Percentiles rank a stretch among this genome's conserved stretches.
Evolutionary conservation across 139 green algal species (phyloP).

Genomic region (Coelastrella sp.): DNA sequence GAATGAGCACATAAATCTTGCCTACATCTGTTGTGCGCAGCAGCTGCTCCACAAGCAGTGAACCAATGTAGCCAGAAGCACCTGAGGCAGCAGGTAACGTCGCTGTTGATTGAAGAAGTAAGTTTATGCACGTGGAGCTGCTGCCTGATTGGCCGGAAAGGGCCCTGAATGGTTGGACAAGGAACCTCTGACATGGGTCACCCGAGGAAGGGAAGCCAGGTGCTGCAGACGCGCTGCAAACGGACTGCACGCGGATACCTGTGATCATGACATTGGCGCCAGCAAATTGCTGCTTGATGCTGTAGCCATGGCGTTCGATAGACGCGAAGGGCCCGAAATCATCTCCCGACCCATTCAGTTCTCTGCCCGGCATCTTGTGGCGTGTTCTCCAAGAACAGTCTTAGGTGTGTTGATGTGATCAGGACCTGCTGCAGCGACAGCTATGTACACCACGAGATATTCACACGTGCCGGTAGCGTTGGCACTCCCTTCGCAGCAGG

Average conservation of each 20-base stretch:
- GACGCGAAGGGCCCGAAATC: neutral
- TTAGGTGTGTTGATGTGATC: no score
- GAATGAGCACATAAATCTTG: conserved; percentile 43
- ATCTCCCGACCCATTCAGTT: neutral
- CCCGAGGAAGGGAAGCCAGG: neutral
- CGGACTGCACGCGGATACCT: neutral
- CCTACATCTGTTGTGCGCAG: conserved; percentile 51
- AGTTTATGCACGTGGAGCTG: no score
- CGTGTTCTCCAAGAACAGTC: neutral
- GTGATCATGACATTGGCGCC: conserved; percentile 40
- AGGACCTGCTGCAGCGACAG: neutral
- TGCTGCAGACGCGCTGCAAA: no score
- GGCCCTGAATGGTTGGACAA: neutral
- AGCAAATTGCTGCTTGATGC: conserved; percentile 29
- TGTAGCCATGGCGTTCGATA: neutral
- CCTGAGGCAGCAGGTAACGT: conserved; percentile 38
- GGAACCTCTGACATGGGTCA: neutral
- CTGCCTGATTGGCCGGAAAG: neutral
- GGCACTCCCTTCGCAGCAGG: no score
- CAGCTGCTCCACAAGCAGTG: conserved; percentile 71
- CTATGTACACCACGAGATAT: no score
- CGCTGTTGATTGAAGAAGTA: neutral
- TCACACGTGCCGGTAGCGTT: no score
- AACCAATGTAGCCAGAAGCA: conserved; percentile 68
- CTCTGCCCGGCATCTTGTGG: neutral